These are phyloP conservation scores for Metschnikowia noctiluminum DNA, from an alignment of 805 yeast species.

Conservation along the genomic window DNA sequence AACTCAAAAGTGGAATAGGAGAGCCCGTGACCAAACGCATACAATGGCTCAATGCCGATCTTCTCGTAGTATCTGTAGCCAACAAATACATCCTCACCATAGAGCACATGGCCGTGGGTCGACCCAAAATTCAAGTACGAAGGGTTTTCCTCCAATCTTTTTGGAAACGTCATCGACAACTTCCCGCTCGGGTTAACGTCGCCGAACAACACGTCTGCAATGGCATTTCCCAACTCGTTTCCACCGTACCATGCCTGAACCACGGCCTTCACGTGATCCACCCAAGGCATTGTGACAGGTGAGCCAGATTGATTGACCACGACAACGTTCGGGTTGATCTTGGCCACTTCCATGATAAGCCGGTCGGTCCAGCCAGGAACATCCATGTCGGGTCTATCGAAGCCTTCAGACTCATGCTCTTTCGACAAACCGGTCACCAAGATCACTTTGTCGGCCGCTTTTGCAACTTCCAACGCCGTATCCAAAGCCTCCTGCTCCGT, in stretches of 20 bases:
- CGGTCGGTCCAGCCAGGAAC: conserved; percentile 28
- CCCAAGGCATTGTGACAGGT: conserved; percentile 33
- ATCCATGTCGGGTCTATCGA: conserved; percentile 28
- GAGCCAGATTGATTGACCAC: conserved; percentile 34
- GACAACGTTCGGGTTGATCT: conserved; percentile 28
- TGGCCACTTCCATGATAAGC: conserved; percentile 23
- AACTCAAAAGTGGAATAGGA: conserved; percentile 27
- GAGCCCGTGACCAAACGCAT: conserved; percentile 34
- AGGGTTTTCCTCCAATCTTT: conserved; percentile 25
- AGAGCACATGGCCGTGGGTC: conserved; percentile 30
- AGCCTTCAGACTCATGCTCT: conserved; percentile 33
- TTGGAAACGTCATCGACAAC: conserved; percentile 25
- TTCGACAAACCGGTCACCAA: conserved; percentile 26
- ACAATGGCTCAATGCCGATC: conserved; percentile 23
- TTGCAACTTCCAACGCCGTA: conserved; percentile 26
- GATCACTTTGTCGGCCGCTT: conserved; percentile 27
- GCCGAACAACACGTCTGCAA: conserved; percentile 33
- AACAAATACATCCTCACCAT: conserved; percentile 32
- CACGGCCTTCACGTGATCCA: conserved; percentile 21
- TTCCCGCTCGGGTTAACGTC: conserved; percentile 32
- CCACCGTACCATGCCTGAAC: conserved; percentile 39
- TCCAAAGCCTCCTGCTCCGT: neutral
- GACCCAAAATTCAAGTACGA: conserved; percentile 28
- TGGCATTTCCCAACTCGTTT: conserved; percentile 30
- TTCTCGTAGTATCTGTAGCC: conserved; percentile 33